Evolutionary conservation across 2,329 filamentous ascomycete genomes (phyloP), one percentile per base, ranked within the genome.

Genomic region (Whalleya microplaca): DNA sequence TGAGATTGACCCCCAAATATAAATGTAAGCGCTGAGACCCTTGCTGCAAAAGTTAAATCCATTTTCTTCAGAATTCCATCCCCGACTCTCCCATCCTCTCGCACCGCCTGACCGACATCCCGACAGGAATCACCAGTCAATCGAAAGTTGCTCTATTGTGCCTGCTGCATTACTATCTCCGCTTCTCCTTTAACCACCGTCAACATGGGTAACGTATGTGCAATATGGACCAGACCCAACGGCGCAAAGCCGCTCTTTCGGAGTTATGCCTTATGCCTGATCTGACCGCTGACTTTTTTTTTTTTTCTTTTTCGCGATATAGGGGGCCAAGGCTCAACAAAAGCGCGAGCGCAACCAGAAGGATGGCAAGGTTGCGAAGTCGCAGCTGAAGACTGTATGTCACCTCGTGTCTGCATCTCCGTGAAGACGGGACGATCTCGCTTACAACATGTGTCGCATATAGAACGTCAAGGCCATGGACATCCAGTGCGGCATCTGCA

Each of bases 401-500:
- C 20, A 14, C 21, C 41, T 10, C 12, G 9, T 21, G 2, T n/a
- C 27, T 41, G 21, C 20, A 21, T 14, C 41, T 29, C 9, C 9
- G 48, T 44, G 16, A 55, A 41, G 53, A 45, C 37, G 27, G 21
- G 27, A 48, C 10, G 37, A 21, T 10, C 41, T 43, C 43, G 43
- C 47, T 53, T 40, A 50, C 50, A n/a, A 53, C 48, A 46, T 23
- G 21, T 23, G 19, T 21, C 46, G 42, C 21, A 37, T 44, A 58
- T 64, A 90, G 87, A 92, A 92, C 78, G 80, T 83, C 66, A 80
- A 87, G 65, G 89, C 90, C 57, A 89, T 86, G 79, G 87, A 84
- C 70, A 90, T 92, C 74, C 87, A 91, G 75, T 93, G 90, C 82
- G 77, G 84, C 64, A 80, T 86, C 69, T 93, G 90, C 88, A 89